Evolutionary conservation across 192 early-diverging fungal genomes (phyloP), one percentile per base, ranked within the genome.

Genomic region (Backusella macrospora): DNA sequence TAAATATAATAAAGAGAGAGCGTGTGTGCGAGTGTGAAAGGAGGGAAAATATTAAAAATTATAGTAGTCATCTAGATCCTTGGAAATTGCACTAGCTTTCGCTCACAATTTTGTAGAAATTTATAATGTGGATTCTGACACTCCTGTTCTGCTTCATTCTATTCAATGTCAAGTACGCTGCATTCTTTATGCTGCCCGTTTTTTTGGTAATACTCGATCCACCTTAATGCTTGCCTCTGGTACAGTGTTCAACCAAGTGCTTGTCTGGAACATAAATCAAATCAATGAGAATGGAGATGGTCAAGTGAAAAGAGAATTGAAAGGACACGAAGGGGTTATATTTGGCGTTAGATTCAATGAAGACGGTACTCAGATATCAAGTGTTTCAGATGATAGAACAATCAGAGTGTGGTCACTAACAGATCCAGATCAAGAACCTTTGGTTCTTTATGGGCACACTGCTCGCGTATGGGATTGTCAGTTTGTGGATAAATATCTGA

Each of bases 311-410:
- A 83, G 82, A 38, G 80, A 80, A 23, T 65, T 92, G 23, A 59
- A 85, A 10, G 91, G 84, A 6, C 86, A 90, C 18, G 88, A 90
- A 47, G 95, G 95, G 16, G 93, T 93, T 15, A 83, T 96, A 5
- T 95, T 95, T 80, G 86, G 89, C 37, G 82, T 95, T 7, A 70
- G 86, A 38, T 92, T 93, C 71, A 92, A 84, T 66, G 45, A 74
- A 9, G 87, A 90, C 68, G 91, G 90, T 7, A 77, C 62, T 6
- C 68, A 69, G 5, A 23, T 95, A 1, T 83, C 86, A 9, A 92
- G 91, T 4, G 92, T 93, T 5, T 94, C 92, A 0, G 95, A 96
- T 65, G 95, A 96, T 79, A 87, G 95, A 16, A 91, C 94, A 0
- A 84, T 95, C 55, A 86, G 92, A 5, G 44, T 95, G 3, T 96